Evolutionary conservation across 1,284 basidiomycete species (phyloP).

Genomic region (Inonotus obliquus): DNA sequence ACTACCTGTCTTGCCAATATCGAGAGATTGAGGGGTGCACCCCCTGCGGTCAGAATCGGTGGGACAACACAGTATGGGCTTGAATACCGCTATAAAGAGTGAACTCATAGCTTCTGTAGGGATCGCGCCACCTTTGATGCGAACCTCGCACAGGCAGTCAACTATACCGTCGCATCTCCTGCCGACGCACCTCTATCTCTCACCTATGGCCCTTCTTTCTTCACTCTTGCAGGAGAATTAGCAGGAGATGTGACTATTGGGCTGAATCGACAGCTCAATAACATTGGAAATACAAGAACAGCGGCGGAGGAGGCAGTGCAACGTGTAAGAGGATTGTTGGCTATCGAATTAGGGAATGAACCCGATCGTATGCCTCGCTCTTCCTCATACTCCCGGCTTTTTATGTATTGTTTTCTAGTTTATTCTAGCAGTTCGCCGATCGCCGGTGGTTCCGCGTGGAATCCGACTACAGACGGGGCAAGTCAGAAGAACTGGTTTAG

Average conservation of each 20-base stretch:
- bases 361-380: slow-evolving; percentile 35
- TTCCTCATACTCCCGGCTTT: slow-evolving; percentile 16
- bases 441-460: slow-evolving; percentile 29
- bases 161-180: slow-evolving; percentile 36
- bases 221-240: slow-evolving; percentile 33
- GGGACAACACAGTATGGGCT: slow-evolving; percentile 40
- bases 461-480: slow-evolving; percentile 30
- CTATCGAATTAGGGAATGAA: slow-evolving; percentile 42
- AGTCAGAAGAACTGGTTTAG: slow-evolving; percentile 37
- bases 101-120: slow-evolving; percentile 21
- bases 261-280: slow-evolving; percentile 38
- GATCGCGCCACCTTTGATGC: slow-evolving; percentile 39
- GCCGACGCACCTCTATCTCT: slow-evolving; percentile 35
- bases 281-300: slow-evolving; percentile 33
- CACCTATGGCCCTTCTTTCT: slow-evolving; percentile 39
- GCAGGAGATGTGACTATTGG: slow-evolving; percentile 37
- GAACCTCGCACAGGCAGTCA: slow-evolving; percentile 30
- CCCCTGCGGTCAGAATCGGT: slow-evolving; percentile 38
- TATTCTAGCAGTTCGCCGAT: slow-evolving; percentile 31
- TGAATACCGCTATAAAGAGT: not conserved
- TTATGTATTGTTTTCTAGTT: slow-evolving; percentile 23
- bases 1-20: slow-evolving; percentile 35
- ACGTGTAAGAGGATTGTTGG: slow-evolving; percentile 33
- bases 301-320: slow-evolving; percentile 34
- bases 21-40: slow-evolving; percentile 31